Percentiles rank a stretch among this genome's conserved stretches.
phyloP scores from a whole-genome alignment of 768 basidiomycete species.

The Leccinum disarticulatum region DNA sequence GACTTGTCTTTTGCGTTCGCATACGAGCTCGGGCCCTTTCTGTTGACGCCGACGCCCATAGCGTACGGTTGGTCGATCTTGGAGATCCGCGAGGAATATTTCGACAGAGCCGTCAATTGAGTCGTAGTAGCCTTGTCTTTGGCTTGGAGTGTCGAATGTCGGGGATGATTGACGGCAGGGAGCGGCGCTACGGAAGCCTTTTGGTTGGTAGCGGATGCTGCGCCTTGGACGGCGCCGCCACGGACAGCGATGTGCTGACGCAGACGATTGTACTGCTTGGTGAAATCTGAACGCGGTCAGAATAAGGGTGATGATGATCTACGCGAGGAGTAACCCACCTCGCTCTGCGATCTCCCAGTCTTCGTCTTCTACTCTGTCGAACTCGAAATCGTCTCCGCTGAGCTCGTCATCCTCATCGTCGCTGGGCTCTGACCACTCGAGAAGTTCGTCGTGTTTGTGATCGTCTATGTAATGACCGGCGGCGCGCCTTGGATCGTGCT shows the following conservation, averaged over 20 bases:
- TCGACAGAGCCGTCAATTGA: conserved; percentile 72
- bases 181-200: conserved; percentile 55
- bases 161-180: conserved; percentile 72
- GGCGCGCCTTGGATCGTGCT: conserved; percentile 22
- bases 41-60: conserved; percentile 73
- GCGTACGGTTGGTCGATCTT: conserved; percentile 75
- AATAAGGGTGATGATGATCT: not conserved
- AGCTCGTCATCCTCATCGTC: conserved; percentile 32
- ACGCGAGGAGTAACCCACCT: conserved; percentile 44
- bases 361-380: conserved; percentile 75
- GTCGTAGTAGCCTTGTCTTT: conserved; percentile 65
- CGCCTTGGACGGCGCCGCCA: conserved; percentile 64
- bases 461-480: conserved; percentile 47
- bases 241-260: conserved; percentile 87
- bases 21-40: conserved; percentile 87
- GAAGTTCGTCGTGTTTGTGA: conserved; percentile 14
- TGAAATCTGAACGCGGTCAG: conserved; percentile 70
- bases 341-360: conserved; percentile 87
- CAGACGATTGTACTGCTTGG: conserved; percentile 96
- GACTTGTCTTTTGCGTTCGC: conserved; percentile 94
- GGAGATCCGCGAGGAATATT: conserved; percentile 72
- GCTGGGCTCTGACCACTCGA: conserved; percentile 31
- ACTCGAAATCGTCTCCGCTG: conserved; percentile 52
- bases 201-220: conserved; percentile 50
- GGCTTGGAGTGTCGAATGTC: conserved; percentile 31